A percentile compares a stretch with the other conserved stretches of the same genome.
These are phyloP conservation scores for Fusarium redolens DNA, from an alignment of 2,329 filamentous ascomycete species.

Conservation along the genomic window DNA sequence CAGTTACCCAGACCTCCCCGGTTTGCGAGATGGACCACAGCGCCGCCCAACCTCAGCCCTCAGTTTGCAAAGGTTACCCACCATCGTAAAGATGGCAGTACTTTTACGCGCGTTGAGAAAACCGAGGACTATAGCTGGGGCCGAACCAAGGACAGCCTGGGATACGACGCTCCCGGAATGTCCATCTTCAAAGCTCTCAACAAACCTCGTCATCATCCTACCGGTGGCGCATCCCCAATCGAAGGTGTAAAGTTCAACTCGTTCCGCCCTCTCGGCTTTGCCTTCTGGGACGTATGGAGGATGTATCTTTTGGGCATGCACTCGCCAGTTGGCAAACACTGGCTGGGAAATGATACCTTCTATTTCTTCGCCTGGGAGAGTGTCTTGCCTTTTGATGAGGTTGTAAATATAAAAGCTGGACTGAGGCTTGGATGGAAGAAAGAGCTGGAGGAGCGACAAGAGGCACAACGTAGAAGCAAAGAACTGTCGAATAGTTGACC, in stretches of 20 bases:
- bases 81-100: background rate
- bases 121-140: slow-evolving; percentile 1
- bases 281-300: slow-evolving; percentile 34
- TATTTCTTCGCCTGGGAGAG: slow-evolving; percentile 19
- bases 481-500: too few species aligned
- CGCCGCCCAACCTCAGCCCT: background rate
- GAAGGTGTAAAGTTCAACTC: slow-evolving; percentile 28
- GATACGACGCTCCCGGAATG: background rate
- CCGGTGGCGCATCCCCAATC: slow-evolving; percentile 2
- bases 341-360: background rate
- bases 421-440: too few species aligned
- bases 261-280: slow-evolving; percentile 31
- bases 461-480: too few species aligned
- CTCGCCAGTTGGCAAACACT: background rate
- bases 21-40: slow-evolving; percentile 15
- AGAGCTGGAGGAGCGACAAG: too few species aligned
- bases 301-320: slow-evolving; percentile 25
- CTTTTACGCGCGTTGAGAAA: background rate
- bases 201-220: background rate
- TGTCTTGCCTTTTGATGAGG: slow-evolving; percentile 18
- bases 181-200: background rate
- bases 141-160: background rate
- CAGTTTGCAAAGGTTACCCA: background rate
- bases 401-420: background rate
- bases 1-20: background rate